Evolutionary conservation across 768 basidiomycete species (phyloP), one percentile per base, ranked within the genome.

Genomic region (Epithele typhae): DNA sequence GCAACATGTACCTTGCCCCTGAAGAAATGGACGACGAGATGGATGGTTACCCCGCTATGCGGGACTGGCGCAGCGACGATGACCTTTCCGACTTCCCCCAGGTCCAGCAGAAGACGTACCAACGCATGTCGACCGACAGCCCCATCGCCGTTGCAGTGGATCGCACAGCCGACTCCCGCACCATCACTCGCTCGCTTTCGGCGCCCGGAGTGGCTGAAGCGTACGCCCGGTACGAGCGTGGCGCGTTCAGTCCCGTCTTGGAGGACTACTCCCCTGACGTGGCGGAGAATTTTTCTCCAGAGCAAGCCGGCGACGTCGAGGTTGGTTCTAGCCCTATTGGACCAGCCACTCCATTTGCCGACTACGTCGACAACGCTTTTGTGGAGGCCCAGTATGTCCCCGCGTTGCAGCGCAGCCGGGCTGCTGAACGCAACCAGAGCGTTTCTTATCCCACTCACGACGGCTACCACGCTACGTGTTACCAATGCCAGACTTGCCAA

Each of bases 301-400:
- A 73, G 37, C 68, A 68, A 48, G 68, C 63, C 46, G 70, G 66
- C 52, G 74, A 68, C 25, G 76, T 71, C 46, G 81, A 83, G 54
- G 62, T 67, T 17, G 72, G 62, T 25, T 86, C 83, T 5, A 89
- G 87, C 59, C 86, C 87, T 5, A 64, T 86, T 37, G 84, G 79
- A 44, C 87, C 87, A 3, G 59, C 83, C 54, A 90, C 87, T 33
- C 87, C 87, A 40, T 88, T 89, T 53, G 81, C 77, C 37, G 79
- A 87, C 51, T 89, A 77, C 48, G 75, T 89, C 30, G 87, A 89
- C 69, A 80, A 81, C 42, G 86, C 74, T 14, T 78, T 89, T 14
- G 75, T 79, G 41, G 65, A 76, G 43, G 51, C 54, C 7, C 56
- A 53, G 18, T 36, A 39, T 19, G 35, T 38, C 17, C 24, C 45